Conservation (phyloP, 192 early-diverging fungal species). For the Coemansia sp. region DNA sequence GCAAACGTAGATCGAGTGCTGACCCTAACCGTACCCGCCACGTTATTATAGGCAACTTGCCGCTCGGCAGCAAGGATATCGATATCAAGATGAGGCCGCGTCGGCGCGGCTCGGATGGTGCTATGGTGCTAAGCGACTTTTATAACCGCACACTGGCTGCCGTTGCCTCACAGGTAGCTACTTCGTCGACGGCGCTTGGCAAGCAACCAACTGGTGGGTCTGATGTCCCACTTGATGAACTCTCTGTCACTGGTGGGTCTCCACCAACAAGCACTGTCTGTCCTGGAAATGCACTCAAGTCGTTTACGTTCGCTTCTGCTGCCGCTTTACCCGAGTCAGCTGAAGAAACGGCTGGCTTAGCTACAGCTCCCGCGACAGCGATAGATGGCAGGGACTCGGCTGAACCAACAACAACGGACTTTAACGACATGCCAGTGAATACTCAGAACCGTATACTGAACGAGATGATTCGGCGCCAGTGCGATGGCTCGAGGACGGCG, state of each 20-base stretch:
- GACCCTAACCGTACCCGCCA: background rate
- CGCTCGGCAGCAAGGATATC: constrained; percentile 4
- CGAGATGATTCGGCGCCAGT: constrained; percentile 63
- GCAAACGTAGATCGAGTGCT: constrained; percentile 8
- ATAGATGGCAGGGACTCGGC: background rate
- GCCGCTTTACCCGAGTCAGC: background rate
- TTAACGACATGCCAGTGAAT: constrained; percentile 57
- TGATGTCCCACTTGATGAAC: background rate
- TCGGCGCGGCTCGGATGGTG: constrained; percentile 44
- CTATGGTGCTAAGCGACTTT: constrained; percentile 36
- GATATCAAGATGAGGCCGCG: constrained; percentile 5
- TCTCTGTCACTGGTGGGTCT: background rate
- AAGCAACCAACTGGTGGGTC: background rate
- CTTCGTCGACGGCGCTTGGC: background rate
- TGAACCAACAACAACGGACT: constrained; percentile 33
- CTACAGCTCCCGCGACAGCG: background rate
- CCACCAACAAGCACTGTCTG: background rate
- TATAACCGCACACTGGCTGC: constrained; percentile 28
- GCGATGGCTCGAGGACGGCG: constrained; percentile 48
- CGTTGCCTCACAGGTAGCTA: constrained; percentile 1
- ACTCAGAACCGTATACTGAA: constrained; percentile 66
- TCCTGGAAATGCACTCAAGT: background rate
- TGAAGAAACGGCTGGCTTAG: background rate
- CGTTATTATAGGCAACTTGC: constrained; percentile 13
- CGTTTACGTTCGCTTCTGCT: background rate